phyloP scores from a whole-genome alignment of 1,284 basidiomycete species.

The Coniophora puteana region DNA sequence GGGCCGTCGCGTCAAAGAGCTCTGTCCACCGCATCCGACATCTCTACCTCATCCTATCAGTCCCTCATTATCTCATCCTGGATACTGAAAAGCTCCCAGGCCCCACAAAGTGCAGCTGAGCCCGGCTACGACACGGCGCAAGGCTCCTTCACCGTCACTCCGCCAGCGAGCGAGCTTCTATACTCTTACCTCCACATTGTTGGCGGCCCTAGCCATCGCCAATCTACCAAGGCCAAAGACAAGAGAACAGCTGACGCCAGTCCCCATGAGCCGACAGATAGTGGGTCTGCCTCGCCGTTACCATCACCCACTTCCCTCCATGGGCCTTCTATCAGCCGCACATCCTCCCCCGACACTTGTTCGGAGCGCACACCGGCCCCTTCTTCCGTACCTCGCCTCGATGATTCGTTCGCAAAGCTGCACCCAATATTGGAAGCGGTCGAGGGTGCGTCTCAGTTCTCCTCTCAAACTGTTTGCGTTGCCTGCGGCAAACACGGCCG shows the following conservation, averaged over 20 bases:
- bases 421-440: conserved; percentile 50
- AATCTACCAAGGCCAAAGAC: no score
- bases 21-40: no score
- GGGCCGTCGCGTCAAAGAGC: conserved; percentile 20
- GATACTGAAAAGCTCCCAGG: conserved; percentile 24
- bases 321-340: conserved; percentile 36
- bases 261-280: no score
- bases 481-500: conserved; percentile 54
- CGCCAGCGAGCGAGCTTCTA: conserved; percentile 25
- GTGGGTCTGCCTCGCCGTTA: conserved; percentile 30
- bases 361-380: conserved; percentile 7
- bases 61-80: conserved; percentile 29
- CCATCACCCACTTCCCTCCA: conserved; percentile 17
- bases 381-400: conserved; percentile 19
- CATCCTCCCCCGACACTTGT: conserved; percentile 22
- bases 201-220: conserved; percentile 3
- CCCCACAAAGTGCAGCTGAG: conserved; percentile 24
- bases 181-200: conserved; percentile 18
- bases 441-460: conserved; percentile 54
- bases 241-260: no score
- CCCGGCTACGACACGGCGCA: conserved; percentile 33
- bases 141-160: conserved; percentile 46
- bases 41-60: conserved; percentile 22
- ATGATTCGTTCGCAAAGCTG: conserved; percentile 26
- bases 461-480: conserved; percentile 42